These are phyloP conservation scores for Quercus lobata DNA, from an alignment of 331 rosid genomes.

Conservation along the genomic window DNA sequence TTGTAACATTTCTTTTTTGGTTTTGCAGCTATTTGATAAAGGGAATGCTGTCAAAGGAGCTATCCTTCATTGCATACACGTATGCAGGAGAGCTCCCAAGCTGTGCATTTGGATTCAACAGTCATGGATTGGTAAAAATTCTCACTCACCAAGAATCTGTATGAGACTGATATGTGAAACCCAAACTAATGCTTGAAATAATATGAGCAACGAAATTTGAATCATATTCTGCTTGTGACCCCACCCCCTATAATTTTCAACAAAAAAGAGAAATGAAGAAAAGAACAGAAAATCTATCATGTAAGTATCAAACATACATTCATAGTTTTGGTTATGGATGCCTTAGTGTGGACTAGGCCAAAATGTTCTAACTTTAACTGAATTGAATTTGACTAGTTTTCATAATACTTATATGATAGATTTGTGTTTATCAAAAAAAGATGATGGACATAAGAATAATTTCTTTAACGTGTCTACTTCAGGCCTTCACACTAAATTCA, in stretches of 20 bases:
- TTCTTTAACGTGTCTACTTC: neutral
- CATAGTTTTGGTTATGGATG: no score
- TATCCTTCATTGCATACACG: slow-evolving; percentile 62
- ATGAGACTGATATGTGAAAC: neutral
- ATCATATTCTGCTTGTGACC: neutral
- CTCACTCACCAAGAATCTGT: neutral
- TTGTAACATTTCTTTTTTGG: neutral
- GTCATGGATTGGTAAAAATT: slow-evolving; percentile 56
- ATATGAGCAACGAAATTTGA: neutral
- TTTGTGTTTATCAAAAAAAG: neutral
- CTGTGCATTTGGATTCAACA: slow-evolving; percentile 77
- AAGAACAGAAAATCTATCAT: neutral
- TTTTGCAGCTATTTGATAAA: slow-evolving; percentile 65
- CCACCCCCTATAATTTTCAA: no score
- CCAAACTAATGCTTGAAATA: neutral
- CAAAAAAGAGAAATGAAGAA: neutral
- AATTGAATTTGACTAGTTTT: neutral
- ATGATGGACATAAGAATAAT: neutral
- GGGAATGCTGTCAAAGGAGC: slow-evolving; percentile 49
- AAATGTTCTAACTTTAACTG: neutral
- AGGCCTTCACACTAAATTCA: slow-evolving; percentile 78
- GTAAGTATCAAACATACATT: neutral
- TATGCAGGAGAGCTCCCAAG: slow-evolving; percentile 97
- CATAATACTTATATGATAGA: neutral
- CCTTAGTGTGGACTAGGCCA: neutral